Conservation (phyloP, 495 filamentous ascomycete species). For the Penicillium diatomitis region DNA sequence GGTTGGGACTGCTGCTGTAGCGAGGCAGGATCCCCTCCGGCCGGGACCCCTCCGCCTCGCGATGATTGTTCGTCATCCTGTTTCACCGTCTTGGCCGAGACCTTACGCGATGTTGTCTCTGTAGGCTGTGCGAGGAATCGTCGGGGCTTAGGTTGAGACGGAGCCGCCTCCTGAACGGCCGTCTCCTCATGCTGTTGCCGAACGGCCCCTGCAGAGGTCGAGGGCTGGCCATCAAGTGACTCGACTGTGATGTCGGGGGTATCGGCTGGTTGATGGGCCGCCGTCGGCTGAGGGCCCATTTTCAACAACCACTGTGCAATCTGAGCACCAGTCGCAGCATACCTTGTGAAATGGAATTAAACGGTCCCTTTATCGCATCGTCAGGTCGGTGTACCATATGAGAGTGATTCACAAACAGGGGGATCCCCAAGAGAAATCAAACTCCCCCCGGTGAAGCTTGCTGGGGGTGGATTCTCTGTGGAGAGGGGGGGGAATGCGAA, state of each 20-base stretch:
- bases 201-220: background rate
- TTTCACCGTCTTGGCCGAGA: conserved; percentile 29
- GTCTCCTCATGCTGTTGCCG: background rate
- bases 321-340: background rate
- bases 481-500: too few relatives aligned
- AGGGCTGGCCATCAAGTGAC: background rate
- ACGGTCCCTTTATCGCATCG: too few relatives aligned
- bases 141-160: conserved; percentile 1
- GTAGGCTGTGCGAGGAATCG: conserved; percentile 53
- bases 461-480: too few relatives aligned
- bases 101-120: conserved; percentile 54
- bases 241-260: background rate
- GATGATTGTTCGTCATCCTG: background rate
- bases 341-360: background rate
- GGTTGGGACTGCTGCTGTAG: conserved; percentile 9
- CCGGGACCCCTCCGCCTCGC: background rate
- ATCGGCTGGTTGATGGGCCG: background rate
- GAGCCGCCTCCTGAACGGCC: background rate
- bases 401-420: too few relatives aligned
- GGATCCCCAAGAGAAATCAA: too few relatives aligned
- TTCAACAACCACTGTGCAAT: background rate
- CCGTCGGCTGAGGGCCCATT: conserved; percentile 1
- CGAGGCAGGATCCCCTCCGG: background rate
- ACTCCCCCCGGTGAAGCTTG: too few relatives aligned
- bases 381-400: too few relatives aligned